phyloP scores from a whole-genome alignment of 306 rosid species.

The Inga laurina region DNA sequence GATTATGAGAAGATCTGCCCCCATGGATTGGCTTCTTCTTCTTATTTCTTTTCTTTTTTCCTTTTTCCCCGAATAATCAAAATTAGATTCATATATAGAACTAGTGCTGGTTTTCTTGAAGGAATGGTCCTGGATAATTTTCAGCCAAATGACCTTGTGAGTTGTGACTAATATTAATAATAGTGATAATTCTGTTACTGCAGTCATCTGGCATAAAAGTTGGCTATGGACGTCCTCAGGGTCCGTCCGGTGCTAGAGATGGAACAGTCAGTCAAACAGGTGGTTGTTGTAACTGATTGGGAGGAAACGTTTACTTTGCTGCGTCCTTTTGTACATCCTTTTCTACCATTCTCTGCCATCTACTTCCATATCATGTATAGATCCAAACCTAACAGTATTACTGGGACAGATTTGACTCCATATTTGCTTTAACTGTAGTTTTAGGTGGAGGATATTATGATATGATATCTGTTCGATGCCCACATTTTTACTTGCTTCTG shows the following conservation, averaged over 20 bases:
- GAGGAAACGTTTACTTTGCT: slow-evolving; percentile 2
- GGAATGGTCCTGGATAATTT: background rate
- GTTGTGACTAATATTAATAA: background rate
- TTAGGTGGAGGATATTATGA: background rate
- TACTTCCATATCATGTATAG: slow-evolving; percentile 38
- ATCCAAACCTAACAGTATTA: background rate
- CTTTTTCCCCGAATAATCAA: background rate
- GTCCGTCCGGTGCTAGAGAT: slow-evolving; percentile 52
- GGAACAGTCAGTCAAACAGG: slow-evolving; percentile 58
- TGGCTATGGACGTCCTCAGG: slow-evolving; percentile 70
- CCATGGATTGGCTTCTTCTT: background rate
- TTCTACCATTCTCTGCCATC: background rate
- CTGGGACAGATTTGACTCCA: background rate
- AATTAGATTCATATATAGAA: too few species aligned
- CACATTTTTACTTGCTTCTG: background rate
- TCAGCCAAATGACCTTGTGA: background rate
- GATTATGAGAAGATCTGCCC: background rate
- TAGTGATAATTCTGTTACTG: background rate
- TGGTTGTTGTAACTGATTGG: slow-evolving; percentile 54
- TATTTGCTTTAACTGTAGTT: background rate
- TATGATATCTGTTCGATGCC: background rate
- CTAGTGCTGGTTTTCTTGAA: background rate
- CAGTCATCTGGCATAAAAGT: slow-evolving; percentile 74
- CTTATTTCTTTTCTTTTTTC: background rate
- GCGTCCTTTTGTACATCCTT: slow-evolving; percentile 20